Conservation (phyloP, 2,329 filamentous ascomycete genomes). For the Lecanicillium sp. region DNA sequence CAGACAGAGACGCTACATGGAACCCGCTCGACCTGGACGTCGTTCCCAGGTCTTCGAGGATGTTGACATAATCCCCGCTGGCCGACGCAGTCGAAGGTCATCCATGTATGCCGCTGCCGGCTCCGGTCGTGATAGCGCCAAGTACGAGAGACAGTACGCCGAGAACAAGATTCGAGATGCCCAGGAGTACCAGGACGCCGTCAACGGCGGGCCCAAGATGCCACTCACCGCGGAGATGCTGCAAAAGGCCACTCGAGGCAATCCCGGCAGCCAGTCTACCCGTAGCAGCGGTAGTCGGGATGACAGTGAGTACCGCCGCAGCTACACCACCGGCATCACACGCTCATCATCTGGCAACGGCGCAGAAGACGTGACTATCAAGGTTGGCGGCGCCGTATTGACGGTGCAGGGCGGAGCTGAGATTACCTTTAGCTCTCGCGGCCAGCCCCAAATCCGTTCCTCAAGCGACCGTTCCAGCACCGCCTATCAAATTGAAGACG, state of each 20-base stretch:
- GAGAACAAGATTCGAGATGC: conserved; percentile 35
- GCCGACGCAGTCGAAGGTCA: conserved; percentile 30
- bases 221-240: conserved; percentile 52
- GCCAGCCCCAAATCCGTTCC: conserved; percentile 26
- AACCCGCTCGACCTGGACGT: conserved; percentile 30
- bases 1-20: conserved; percentile 27
- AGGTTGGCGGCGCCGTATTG: conserved; percentile 51
- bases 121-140: conserved; percentile 27
- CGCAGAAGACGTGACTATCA: conserved; percentile 57
- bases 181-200: conserved; percentile 32
- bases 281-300: conserved; percentile 55
- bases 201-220: conserved; percentile 39
- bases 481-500: conserved; percentile 43
- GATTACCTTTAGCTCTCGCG: conserved; percentile 45
- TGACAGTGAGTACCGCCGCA: conserved; percentile 57
- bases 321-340: conserved; percentile 56
- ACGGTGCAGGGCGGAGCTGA: conserved; percentile 54
- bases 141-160: conserved; percentile 28
- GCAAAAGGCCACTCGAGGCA: conserved; percentile 42
- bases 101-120: conserved; percentile 36
- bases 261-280: conserved; percentile 49
- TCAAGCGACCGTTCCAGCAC: conserved; percentile 49
- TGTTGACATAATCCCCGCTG: conserved; percentile 36
- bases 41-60: conserved; percentile 32
- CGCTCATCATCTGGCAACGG: conserved; percentile 41